These are phyloP conservation scores for Sporothrix globosa DNA, from an alignment of 2,329 filamentous ascomycete species.

Conservation along the genomic window DNA sequence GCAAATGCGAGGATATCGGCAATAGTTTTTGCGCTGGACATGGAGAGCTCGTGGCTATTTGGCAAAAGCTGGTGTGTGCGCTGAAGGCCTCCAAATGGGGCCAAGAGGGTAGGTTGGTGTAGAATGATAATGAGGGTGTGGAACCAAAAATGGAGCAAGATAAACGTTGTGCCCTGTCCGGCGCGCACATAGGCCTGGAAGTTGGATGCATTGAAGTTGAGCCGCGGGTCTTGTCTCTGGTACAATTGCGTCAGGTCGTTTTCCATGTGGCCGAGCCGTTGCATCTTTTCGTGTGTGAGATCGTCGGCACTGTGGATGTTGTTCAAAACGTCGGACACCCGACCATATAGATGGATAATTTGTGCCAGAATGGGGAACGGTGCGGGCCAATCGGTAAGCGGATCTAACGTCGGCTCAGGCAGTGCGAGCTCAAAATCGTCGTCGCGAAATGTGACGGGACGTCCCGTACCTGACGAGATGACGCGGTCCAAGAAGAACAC, in stretches of 20 bases:
- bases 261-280: conserved; percentile 75
- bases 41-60: conserved; percentile 78
- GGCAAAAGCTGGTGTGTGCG: conserved; percentile 72
- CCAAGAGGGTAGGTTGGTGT: conserved; percentile 80
- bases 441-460: conserved; percentile 80
- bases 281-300: conserved; percentile 73
- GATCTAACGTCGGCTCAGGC: conserved; percentile 54
- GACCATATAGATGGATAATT: conserved; percentile 83
- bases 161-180: conserved; percentile 83
- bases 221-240: conserved; percentile 70
- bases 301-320: conserved; percentile 74
- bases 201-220: conserved; percentile 84
- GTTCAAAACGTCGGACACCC: conserved; percentile 82
- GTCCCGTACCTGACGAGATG: conserved; percentile 83
- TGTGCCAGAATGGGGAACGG: conserved; percentile 80
- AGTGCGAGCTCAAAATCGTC: conserved; percentile 83
- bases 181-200: conserved; percentile 82
- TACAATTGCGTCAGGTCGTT: conserved; percentile 72
- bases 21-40: conserved; percentile 90
- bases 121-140: conserved; percentile 83
- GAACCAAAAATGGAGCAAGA: conserved; percentile 86
- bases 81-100: conserved; percentile 66
- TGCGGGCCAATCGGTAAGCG: conserved; percentile 69
- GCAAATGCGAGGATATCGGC: conserved; percentile 86
- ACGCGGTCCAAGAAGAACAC: conserved; percentile 86